A percentile compares a stretch with the other conserved stretches of the same genome.
Conservation (phyloP, 2,329 filamentous ascomycete species). For the Ilyonectria destructans region DNA sequence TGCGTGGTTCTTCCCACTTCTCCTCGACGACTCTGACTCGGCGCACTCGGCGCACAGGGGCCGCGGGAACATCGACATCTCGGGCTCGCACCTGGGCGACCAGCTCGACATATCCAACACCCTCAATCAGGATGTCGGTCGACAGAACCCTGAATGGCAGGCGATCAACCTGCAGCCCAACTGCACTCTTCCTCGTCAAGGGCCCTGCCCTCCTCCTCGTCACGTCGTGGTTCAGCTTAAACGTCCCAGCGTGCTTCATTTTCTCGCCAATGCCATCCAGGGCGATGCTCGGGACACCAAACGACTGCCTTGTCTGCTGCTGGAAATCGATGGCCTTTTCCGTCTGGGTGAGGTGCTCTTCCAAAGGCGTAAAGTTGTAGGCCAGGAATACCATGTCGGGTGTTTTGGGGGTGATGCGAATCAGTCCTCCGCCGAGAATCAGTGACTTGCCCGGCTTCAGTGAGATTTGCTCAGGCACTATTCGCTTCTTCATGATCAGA, state of each 20-base stretch:
- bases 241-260: slow-evolving; percentile 81
- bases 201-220: slow-evolving; percentile 85
- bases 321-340: slow-evolving; percentile 86
- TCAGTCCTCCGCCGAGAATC: slow-evolving; percentile 83
- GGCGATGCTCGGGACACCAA: slow-evolving; percentile 76
- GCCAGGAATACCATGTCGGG: slow-evolving; percentile 78
- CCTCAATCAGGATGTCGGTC: slow-evolving; percentile 90
- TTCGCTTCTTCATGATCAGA: slow-evolving; percentile 84
- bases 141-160: slow-evolving; percentile 87
- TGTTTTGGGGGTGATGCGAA: slow-evolving; percentile 84
- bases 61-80: slow-evolving; percentile 51
- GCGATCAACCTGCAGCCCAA: slow-evolving; percentile 75
- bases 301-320: slow-evolving; percentile 69
- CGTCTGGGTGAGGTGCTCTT: slow-evolving; percentile 83
- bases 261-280: slow-evolving; percentile 70
- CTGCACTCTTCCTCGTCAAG: slow-evolving; percentile 75
- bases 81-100: slow-evolving; percentile 83
- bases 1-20: background rate
- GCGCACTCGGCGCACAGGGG: slow-evolving; percentile 22
- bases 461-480: slow-evolving; percentile 80
- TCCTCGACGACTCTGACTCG: background rate
- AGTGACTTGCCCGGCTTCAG: slow-evolving; percentile 86
- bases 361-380: slow-evolving; percentile 89
- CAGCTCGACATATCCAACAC: slow-evolving; percentile 94
- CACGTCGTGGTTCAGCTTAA: slow-evolving; percentile 85